Percentiles rank a stretch among this genome's conserved stretches.
These are phyloP conservation scores for Rostrohypoxylon terebratum DNA, from an alignment of 495 filamentous ascomycete genomes.

Conservation along the genomic window DNA sequence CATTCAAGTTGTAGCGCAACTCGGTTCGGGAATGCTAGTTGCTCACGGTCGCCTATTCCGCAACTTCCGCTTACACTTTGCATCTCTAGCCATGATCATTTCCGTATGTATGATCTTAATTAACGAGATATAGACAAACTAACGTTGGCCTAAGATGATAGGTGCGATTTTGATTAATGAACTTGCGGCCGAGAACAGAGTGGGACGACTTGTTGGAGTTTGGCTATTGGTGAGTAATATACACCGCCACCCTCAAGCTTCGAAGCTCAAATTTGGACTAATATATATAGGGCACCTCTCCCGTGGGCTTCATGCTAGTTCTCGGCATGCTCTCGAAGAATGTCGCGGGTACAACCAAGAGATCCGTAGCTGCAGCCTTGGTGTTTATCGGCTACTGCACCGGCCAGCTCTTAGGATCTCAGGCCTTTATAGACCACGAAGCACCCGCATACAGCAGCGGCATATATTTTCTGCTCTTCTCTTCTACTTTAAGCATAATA, in stretches of 20 bases:
- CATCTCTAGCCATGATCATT: slow-evolving; percentile 37
- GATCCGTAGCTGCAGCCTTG: slow-evolving; percentile 45
- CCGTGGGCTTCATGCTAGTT: slow-evolving; percentile 39
- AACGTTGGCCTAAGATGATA: slow-evolving; percentile 29
- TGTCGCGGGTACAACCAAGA: slow-evolving; percentile 52
- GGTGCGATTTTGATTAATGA: slow-evolving; percentile 41
- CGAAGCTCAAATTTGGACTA: neutral
- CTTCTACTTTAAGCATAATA: slow-evolving; percentile 39
- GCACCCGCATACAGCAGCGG: slow-evolving; percentile 37
- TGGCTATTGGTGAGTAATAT: slow-evolving; percentile 39
- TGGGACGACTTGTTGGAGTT: slow-evolving; percentile 39
- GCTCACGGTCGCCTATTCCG: neutral
- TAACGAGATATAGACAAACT: neutral
- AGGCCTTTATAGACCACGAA: slow-evolving; percentile 43
- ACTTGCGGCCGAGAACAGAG: slow-evolving; percentile 27
- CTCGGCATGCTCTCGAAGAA: slow-evolving; percentile 44
- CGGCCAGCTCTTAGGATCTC: slow-evolving; percentile 50
- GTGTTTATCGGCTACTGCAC: slow-evolving; percentile 50
- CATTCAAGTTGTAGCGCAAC: slow-evolving; percentile 35
- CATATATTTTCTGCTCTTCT: slow-evolving; percentile 43
- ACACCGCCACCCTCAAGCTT: neutral
- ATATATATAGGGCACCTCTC: slow-evolving; percentile 31
- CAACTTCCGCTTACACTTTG: slow-evolving; percentile 35
- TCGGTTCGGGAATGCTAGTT: slow-evolving; percentile 24
- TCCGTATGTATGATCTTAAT: slow-evolving; percentile 19